These are phyloP conservation scores for Fomitiporia mediterranea DNA, from an alignment of 1,284 basidiomycete genomes.

Conservation along the genomic window DNA sequence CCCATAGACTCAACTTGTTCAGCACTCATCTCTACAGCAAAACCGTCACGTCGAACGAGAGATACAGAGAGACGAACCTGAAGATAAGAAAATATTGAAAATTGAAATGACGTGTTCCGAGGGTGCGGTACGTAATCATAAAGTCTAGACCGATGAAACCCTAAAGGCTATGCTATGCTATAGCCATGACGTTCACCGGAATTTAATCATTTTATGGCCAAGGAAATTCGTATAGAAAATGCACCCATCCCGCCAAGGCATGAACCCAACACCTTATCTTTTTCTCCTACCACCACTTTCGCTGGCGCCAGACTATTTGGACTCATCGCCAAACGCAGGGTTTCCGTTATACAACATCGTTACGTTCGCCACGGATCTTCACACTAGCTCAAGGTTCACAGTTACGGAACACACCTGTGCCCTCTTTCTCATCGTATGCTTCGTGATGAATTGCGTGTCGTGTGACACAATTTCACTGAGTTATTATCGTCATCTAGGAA, in stretches of 20 bases:
- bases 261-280: not conserved
- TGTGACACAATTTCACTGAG: constrained; percentile 1
- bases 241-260: not conserved
- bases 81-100: not conserved
- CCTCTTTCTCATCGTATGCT: not conserved
- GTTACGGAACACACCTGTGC: not conserved
- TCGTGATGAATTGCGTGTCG: constrained; percentile 6
- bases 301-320: too few species aligned
- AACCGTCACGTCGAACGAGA: too few species aligned
- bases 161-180: not conserved
- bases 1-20: too few species aligned
- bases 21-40: too few species aligned
- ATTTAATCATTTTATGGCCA: not conserved
- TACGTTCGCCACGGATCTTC: too few species aligned
- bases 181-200: not conserved
- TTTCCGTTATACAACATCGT: not conserved
- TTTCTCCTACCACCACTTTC: not conserved
- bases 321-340: not conserved
- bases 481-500: not conserved
- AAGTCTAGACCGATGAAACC: not conserved
- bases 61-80: not conserved
- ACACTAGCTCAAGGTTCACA: not conserved
- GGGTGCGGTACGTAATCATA: not conserved
- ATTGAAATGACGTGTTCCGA: not conserved
- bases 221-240: not conserved